Conservation (phyloP, 257 asterid genomes). For the Leptodermis oblonga region DNA sequence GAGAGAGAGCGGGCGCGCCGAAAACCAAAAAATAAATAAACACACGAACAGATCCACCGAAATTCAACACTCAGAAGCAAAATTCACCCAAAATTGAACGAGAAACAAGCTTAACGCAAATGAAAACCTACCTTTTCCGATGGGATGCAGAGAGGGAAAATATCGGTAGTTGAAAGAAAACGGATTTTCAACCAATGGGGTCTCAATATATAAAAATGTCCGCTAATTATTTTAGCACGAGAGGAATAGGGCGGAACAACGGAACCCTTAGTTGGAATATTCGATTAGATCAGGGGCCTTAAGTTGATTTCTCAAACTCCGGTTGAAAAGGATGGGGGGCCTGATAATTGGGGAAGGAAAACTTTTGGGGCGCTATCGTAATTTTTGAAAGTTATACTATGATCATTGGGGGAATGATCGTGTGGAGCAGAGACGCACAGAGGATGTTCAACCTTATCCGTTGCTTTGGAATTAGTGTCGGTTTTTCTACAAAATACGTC, state of each 20-base stretch:
- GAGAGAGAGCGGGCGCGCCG: no score
- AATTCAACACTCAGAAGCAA: neutral
- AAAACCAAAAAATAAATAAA: neutral
- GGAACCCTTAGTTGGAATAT: slow-evolving; percentile 7
- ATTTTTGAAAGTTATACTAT: neutral
- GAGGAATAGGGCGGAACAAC: neutral
- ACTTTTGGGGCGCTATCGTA: neutral
- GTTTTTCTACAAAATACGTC: no score
- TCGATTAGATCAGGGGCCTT: neutral
- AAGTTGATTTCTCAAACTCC: neutral
- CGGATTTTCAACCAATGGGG: neutral
- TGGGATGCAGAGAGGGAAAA: neutral
- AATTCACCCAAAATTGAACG: neutral
- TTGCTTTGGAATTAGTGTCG: neutral
- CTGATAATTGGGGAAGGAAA: neutral
- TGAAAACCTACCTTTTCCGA: neutral
- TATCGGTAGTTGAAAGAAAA: slow-evolving; percentile 4
- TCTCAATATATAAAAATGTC: neutral
- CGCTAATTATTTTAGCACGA: neutral
- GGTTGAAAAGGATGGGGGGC: neutral
- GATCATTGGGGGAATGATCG: neutral
- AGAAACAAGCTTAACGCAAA: neutral
- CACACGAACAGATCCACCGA: neutral
- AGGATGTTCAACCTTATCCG: slow-evolving; percentile 7
- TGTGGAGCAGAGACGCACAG: neutral